Conservation (phyloP, 1,284 basidiomycete species). For the Moesziomyces sp. region DNA sequence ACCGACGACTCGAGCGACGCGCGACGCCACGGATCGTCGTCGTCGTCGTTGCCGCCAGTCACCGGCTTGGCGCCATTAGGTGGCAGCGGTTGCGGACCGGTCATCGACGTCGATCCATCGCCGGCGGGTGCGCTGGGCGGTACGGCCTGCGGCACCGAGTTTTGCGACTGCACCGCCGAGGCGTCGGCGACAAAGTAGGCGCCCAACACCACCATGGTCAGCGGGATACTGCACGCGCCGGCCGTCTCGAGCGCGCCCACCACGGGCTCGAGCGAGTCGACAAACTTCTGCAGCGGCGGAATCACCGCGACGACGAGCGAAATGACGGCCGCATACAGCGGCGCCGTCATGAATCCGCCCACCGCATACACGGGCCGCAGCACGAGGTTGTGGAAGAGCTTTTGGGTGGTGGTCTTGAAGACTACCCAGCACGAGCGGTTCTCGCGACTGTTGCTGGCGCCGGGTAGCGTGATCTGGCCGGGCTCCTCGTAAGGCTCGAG, state of each 20-base stretch:
- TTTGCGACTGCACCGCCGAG: slow-evolving; percentile 24
- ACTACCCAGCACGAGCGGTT: slow-evolving; percentile 40
- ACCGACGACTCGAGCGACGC: slow-evolving; percentile 28
- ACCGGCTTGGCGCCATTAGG: slow-evolving; percentile 3
- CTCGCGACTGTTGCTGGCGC: slow-evolving; percentile 35
- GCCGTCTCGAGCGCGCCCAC: slow-evolving; percentile 69
- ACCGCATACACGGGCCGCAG: slow-evolving; percentile 69
- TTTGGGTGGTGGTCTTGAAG: slow-evolving; percentile 6
- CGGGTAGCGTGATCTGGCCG: slow-evolving; percentile 39
- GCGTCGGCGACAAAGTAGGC: slow-evolving; percentile 77
- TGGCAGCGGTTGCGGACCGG: slow-evolving; percentile 35
- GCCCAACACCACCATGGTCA: slow-evolving; percentile 90
- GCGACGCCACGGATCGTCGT: slow-evolving; percentile 43
- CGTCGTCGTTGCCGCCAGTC: slow-evolving; percentile 1
- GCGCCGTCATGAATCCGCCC: slow-evolving; percentile 84
- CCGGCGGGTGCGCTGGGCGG: slow-evolving; percentile 42
- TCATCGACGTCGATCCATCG: slow-evolving; percentile 20
- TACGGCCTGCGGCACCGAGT: slow-evolving; percentile 17
- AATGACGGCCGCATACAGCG: slow-evolving; percentile 73
- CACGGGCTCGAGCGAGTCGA: slow-evolving; percentile 67
- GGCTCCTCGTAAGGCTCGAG: slow-evolving; percentile 43
- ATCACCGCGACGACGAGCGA: slow-evolving; percentile 85
- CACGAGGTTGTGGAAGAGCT: slow-evolving; percentile 22
- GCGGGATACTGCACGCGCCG: slow-evolving; percentile 73
- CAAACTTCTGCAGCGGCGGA: slow-evolving; percentile 72